phyloP scores from a whole-genome alignment of 2,329 filamentous ascomycete genomes.

The Shiraia sp. region DNA sequence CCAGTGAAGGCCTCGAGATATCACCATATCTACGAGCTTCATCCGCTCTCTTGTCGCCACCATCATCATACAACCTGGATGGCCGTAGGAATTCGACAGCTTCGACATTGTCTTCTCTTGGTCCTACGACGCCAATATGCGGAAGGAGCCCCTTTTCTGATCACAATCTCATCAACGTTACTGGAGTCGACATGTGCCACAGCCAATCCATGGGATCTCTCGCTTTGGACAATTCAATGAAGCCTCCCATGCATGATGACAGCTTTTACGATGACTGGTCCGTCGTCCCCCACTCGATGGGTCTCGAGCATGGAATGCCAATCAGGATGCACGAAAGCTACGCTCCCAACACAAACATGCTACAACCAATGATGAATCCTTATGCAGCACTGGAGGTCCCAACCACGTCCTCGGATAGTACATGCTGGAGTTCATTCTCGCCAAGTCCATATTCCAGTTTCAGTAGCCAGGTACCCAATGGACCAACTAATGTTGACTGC shows the following conservation, averaged over 20 bases:
- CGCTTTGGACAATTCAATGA: constrained; percentile 10
- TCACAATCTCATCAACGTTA: constrained; percentile 21
- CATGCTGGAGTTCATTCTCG: constrained; percentile 7
- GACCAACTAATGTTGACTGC: constrained; percentile 3
- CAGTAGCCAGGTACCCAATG: constrained; percentile 7
- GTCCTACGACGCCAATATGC: constrained; percentile 32
- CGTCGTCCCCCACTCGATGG: constrained; percentile 5
- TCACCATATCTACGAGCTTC: constrained; percentile 20
- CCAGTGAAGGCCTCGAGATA: constrained; percentile 26
- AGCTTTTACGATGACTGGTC: constrained; percentile 12
- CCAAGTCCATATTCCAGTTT: constrained; percentile 7
- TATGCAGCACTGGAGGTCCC: constrained; percentile 5
- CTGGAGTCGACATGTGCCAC: constrained; percentile 18
- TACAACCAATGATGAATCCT: constrained; percentile 6
- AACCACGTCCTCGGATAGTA: constrained; percentile 1
- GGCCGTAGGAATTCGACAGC: constrained; percentile 34
- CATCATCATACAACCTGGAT: constrained; percentile 30
- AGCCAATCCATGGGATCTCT: constrained; percentile 18
- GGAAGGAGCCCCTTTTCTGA: constrained; percentile 25
- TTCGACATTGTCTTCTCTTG: constrained; percentile 32
- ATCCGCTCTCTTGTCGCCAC: constrained; percentile 30
- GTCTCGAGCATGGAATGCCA: constrained; percentile 1
- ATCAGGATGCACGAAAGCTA: constrained; percentile 8
- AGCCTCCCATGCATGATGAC: constrained; percentile 8
- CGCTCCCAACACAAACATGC: constrained; percentile 4